Base-by-base conservation (phyloP, 495 filamentous ascomycete genomes). In the Lophiostoma macrostomum region DNA sequence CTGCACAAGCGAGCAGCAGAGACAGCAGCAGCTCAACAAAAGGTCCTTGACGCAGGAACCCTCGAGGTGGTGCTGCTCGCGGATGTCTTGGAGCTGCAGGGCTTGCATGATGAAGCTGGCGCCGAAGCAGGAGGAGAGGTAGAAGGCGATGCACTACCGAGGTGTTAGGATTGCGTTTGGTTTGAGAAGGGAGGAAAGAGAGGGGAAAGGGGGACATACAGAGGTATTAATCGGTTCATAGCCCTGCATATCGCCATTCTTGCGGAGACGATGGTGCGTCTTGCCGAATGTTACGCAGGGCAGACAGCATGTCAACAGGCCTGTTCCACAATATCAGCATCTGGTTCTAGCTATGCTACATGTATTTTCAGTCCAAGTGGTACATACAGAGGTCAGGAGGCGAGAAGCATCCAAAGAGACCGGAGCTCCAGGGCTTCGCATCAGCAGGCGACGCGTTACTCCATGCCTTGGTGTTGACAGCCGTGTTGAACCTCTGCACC, bases 201-300 rank as follows among this genome's bases (percentile, higher is more conserved):
- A 39, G 32, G 2, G 1, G 23, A 24, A 14, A 1, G 13, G 19
- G 27, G 1, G 19, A 27, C 5, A 51, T 63, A 77, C 74, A 24
- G 64, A 66, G 19, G 58, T 67, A 59, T 77, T 77, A 57, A 73
- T 64, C 18, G 66, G 61, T 40, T 68, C 63, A 53, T 74, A 78
- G 12, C 61, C 69, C n/a, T 67, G 56, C 49, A 76, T 61, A 39
- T 60, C 63, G 23, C 55, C 61, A 42, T 71, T 48, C 56, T 71
- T 71, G 31, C 64, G 62, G 22, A 75, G 41, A 1, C 75, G 71
- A 45, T 78, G 65, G 50, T 73, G 68, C 19, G 71, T 75, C 61
- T 66, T 73, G 40, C 75, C 74, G 47, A 73, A 75, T 7, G 71
- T 71, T 23, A 76, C 68, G 51, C 75, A 78, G 20, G 75, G 75